Conservation (phyloP, 176 grass and related monocot species). For the Avena atlantica region DNA sequence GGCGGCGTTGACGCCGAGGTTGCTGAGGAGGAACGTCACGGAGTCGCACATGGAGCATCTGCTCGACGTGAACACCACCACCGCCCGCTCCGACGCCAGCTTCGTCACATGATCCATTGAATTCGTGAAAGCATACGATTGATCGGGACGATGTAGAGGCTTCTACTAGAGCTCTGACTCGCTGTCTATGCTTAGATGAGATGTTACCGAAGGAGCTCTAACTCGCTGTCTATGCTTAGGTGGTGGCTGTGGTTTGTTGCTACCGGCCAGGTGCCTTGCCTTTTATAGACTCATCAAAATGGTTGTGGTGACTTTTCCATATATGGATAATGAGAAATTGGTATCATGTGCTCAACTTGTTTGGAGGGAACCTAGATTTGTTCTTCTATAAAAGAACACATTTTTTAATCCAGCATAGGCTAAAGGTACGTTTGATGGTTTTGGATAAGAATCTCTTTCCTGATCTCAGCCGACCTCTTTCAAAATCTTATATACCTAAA, state of each 20-base stretch:
- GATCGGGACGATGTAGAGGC: constrained; percentile 27
- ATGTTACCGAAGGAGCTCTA: background rate
- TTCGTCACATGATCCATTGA: constrained; percentile 63
- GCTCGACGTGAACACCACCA: constrained; percentile 72
- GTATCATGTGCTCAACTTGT: background rate
- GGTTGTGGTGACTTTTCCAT: background rate
- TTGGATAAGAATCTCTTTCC: constrained; percentile 26
- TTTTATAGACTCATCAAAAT: constrained; percentile 21
- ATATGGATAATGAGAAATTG: background rate
- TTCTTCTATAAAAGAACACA: background rate
- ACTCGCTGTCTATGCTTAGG: background rate
- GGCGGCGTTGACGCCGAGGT: constrained; percentile 58
- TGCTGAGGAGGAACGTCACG: constrained; percentile 56
- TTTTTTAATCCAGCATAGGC: background rate
- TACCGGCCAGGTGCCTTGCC: background rate
- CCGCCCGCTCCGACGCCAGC: constrained; percentile 67
- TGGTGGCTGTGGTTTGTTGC: constrained; percentile 19
- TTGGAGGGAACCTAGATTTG: background rate
- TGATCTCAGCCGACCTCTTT: constrained; percentile 14
- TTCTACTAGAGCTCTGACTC: background rate
- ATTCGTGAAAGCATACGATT: background rate
- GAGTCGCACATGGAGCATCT: constrained; percentile 69
- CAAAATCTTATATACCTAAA: background rate
- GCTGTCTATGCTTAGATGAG: background rate
- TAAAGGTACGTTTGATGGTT: background rate